Evolutionary conservation across 1,139 yeast genomes (phyloP), one percentile per base, ranked within the genome.

Genomic region (Blastobotrys arbuscula): DNA sequence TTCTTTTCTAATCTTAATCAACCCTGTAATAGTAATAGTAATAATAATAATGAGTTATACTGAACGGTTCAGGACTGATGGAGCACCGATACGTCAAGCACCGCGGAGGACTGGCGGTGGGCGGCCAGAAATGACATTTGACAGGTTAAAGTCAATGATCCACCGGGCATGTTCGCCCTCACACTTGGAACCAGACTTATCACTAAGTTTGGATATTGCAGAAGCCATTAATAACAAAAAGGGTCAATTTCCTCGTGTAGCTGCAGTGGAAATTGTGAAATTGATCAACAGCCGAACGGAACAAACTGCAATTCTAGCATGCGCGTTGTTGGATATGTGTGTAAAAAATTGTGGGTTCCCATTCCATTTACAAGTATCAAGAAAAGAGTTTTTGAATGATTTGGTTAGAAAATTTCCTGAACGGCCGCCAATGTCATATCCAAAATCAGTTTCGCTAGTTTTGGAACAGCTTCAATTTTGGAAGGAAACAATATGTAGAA

Each of bases 321-420:
- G 80, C 51, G 71, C 64, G 51, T 62, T 84, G 48, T 77, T 92
- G 57, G 99, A 92, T 64, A 89, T 88, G 52, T 74, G 94, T 59
- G 98, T 92, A 48, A 92, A 92, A 70, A 92, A 92, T 69, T 92
- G 99, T 72, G 98, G 98, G 2, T 94, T 90, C 66, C 97, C 98
- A 3, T 82, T 92, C 71, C 98, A 92, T 57, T 74, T 92, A 49
- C 98, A 94, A 69, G 87, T 92, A 48, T 86, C 96, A 8, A 78
- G 97, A 54, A 92, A 92, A 68, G 98, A 92, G 64, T 92, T 92
- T 59, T 74, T 92, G 62, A 92, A 92, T 66, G 96, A 89, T 62
- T 76, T 92, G 63, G 98, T 92, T 31, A 84, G 87, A 60, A 71
- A 90, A 64, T 94, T 92, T 70, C 97, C 98, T 1, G 97, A 90